Evolutionary conservation across 805 yeast species (phyloP), one percentile per base, ranked within the genome.

Genomic region (Citeromyces matritensis): DNA sequence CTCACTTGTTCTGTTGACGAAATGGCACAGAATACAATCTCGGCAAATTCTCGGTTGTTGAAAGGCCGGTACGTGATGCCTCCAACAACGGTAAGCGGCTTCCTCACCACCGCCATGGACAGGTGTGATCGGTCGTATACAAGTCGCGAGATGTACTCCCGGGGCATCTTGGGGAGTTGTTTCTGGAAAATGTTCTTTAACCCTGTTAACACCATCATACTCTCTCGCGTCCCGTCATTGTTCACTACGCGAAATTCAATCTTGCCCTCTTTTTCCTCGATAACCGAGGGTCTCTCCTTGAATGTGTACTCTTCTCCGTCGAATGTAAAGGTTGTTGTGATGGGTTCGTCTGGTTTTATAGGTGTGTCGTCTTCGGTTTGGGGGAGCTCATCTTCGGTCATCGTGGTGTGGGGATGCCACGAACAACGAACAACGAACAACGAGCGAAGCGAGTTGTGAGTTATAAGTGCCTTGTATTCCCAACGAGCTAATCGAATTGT

Each of bases 151-250:
- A 91, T 91, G 55, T 91, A 91, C 48, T 91, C 97, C 38, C 91
- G 69, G 13, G 99, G 99, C 99, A 91, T 91, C 55, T 91, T 88
- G 2, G 99, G 99, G 39, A 91, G 65, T 56, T 91, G 99, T 46
- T 86, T 86, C 51, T 91, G 98, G 53, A 91, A 91, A 40, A 91
- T 88, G 49, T 88, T 91, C 55, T 91, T 91, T 39, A 91, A 57
- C 2, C 99, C 99, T 0, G 97, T 91, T 39, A 91, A 60, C 31
- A 91, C 88, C 64, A 91, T 83, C 61, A 91, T 60, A 51, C 71
- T 83, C 44, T 91, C 98, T 37, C 67, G 66, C 2, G 85, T 65
- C 47, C 85, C 83, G 51, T 91, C 97, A 56, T 91, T 88, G 53
- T 91, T 91, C 17, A 91, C 99, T 23, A 91, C 99, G 34, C 97